phyloP scores from a whole-genome alignment of 164 flowering plant species.

The Brasenia schreberi region DNA sequence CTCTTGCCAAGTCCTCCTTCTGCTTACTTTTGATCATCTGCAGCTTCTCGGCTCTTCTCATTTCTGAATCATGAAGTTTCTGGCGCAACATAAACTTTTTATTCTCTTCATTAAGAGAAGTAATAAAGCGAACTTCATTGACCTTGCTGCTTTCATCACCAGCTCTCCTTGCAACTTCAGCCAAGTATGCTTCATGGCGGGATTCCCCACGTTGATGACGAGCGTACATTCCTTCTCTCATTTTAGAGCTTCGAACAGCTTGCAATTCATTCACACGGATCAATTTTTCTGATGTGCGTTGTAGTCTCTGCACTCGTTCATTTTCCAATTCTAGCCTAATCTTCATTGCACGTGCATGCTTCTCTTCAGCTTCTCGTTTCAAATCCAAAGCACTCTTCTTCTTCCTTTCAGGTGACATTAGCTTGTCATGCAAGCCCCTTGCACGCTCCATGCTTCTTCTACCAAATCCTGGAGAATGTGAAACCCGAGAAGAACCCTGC shows the following conservation, averaged over 20 bases:
- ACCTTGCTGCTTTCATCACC: conserved; percentile 97
- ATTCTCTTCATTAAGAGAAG: conserved; percentile 90
- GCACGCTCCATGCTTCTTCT: conserved; percentile 78
- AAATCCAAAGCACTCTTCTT: conserved; percentile 73
- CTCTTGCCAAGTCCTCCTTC: conserved; percentile 93
- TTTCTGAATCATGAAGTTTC: conserved; percentile 82
- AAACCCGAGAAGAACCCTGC: conserved; percentile 58
- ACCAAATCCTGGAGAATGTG: conserved; percentile 72
- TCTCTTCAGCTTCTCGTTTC: conserved; percentile 85
- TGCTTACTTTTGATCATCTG: conserved; percentile 75
- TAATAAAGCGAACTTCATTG: conserved; percentile 94
- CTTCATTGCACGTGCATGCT: conserved; percentile 90
- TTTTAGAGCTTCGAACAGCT: conserved; percentile 69
- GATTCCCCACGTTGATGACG: conserved; percentile 89
- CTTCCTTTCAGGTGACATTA: conserved; percentile 93
- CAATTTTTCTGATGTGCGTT: conserved; percentile 77
- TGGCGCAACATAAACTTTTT: conserved; percentile 76
- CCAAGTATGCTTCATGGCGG: conserved; percentile 86
- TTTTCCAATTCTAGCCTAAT: conserved; percentile 78
- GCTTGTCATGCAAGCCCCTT: conserved; percentile 72
- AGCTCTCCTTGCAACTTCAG: conserved; percentile 89
- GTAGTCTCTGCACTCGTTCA: conserved; percentile 81
- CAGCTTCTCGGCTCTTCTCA: conserved; percentile 91
- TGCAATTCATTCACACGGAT: conserved; percentile 94
- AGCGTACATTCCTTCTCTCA: conserved; percentile 81